Base-by-base conservation (phyloP, 192 early-diverging fungal species). In the Coemansia javaensis region DNA sequence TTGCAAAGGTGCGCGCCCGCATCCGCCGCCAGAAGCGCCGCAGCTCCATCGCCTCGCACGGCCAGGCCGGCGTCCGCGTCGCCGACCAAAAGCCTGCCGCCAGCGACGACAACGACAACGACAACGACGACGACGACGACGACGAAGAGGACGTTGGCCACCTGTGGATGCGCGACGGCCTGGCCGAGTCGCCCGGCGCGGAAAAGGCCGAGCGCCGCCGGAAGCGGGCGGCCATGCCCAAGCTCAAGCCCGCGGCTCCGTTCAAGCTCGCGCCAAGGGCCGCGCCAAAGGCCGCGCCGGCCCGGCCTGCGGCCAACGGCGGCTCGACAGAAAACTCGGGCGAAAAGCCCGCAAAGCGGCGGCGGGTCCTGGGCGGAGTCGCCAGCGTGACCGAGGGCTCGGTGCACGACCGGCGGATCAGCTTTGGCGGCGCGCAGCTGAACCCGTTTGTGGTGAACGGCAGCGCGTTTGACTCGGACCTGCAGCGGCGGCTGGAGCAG, bases 391-490 rank as follows among this genome's bases (percentile, higher is more conserved):
- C 68, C 8, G 68, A 64, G 40, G 68, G 68, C 17, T 72, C 68
- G 0, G 68, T 72, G 13, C 68, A 72, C 36, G 68, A 72, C 49
- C 56, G 53, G n/a, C 68, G 68, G 1, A 42, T 72, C 37, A 72
- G 68, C 53, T 72, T 72, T 43, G 67, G 67, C 16, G 48, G 50
- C 14, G 49, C 38, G 44, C 47, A 47, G 3, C 38, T 47, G 23
- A 72, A 63, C 23, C 68, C 68, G 8, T 74, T 74, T 25, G 63
- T 74, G 0, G 54, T 74, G 1, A 49, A 46, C 18, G 69, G 69
- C 38, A 47, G 47, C 12, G 69, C 60, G 9, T 73, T 73, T 46
- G 40, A 66, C 27, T 47, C 64, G 3, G 64, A 67, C 17, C 32
- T 63, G 22, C 58, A 63, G 24, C 40, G 52, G n/a, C 52, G 46